phyloP scores from a whole-genome alignment of 768 basidiomycete genomes.

The Naganishia randhawae region DNA sequence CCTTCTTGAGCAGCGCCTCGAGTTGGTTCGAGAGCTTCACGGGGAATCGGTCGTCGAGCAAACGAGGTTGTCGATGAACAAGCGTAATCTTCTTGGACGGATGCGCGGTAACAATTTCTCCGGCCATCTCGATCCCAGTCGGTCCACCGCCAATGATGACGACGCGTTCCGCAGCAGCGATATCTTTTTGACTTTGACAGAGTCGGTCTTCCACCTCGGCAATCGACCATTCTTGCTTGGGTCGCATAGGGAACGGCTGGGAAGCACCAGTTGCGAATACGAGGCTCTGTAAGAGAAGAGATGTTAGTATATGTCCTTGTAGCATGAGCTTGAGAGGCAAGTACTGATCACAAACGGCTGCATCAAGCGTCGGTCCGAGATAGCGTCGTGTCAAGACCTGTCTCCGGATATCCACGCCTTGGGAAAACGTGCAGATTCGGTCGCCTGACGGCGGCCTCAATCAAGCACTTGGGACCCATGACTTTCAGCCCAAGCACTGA shows the following conservation, averaged over 20 bases:
- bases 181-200: slow-evolving; percentile 51
- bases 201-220: slow-evolving; percentile 23
- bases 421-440: no score
- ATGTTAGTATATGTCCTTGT: no score
- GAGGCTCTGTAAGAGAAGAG: slow-evolving; percentile 36
- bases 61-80: slow-evolving; percentile 33
- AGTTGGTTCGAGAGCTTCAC: slow-evolving; percentile 36
- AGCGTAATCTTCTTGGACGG: slow-evolving; percentile 41
- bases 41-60: slow-evolving; percentile 35
- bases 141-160: slow-evolving; percentile 71
- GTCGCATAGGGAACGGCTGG: slow-evolving; percentile 44
- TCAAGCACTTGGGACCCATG: no score
- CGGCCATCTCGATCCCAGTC: slow-evolving; percentile 58
- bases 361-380: no score
- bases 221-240: slow-evolving; percentile 28
- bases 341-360: no score
- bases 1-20: slow-evolving; percentile 32
- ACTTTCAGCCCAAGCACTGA: no score
- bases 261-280: slow-evolving; percentile 46
- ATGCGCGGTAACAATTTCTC: slow-evolving; percentile 28
- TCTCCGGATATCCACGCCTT: no score
- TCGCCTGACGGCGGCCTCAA: no score
- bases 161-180: slow-evolving; percentile 57
- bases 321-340: no score
- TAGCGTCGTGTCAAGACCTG: no score